These are phyloP conservation scores for Paracorniculantispora psalliotae DNA, from an alignment of 2,329 filamentous ascomycete genomes.

Conservation along the genomic window DNA sequence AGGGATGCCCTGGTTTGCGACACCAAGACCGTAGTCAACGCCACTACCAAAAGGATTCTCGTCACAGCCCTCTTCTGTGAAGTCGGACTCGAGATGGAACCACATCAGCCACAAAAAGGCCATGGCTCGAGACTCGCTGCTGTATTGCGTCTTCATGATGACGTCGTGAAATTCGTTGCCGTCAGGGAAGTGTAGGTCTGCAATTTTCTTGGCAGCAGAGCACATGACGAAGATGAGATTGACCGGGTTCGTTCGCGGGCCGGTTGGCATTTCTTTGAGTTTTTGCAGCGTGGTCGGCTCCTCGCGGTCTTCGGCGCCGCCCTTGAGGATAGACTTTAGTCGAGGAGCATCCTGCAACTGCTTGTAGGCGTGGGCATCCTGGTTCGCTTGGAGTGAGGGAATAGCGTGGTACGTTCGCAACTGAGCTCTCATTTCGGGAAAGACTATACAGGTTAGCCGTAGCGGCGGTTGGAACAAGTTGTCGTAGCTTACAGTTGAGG, in stretches of 20 bases:
- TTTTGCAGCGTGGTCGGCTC: conserved; percentile 82
- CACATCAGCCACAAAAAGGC: conserved; percentile 98
- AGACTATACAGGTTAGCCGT: conserved; percentile 58
- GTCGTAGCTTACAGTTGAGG: conserved; percentile 69
- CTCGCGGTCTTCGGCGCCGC: conserved; percentile 81
- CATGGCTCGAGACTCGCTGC: conserved; percentile 74
- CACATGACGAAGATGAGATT: conserved; percentile 95
- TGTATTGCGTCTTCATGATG: conserved; percentile 82
- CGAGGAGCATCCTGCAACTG: conserved; percentile 94
- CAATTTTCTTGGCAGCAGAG: conserved; percentile 83
- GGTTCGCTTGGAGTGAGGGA: conserved; percentile 87
- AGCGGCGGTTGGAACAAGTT: conserved; percentile 4
- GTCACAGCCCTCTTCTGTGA: conserved; percentile 78
- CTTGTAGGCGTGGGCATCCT: conserved; percentile 95
- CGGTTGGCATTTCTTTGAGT: conserved; percentile 57
- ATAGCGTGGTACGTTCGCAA: conserved; percentile 97
- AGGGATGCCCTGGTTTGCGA: conserved; percentile 66
- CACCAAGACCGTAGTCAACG: conserved; percentile 59
- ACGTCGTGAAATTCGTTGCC: conserved; percentile 92
- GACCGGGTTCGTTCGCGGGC: conserved; percentile 86
- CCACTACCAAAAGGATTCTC: conserved; percentile 84
- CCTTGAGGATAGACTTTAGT: conserved; percentile 94
- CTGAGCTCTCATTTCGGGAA: conserved; percentile 98
- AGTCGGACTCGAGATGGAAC: conserved; percentile 97
- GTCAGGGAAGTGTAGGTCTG: conserved; percentile 83